Percentiles rank a stretch among this genome's conserved stretches.
Evolutionary conservation across 169 alveolate species (phyloP).

Genomic region (Pseudocohnilembus persalinus): DNA sequence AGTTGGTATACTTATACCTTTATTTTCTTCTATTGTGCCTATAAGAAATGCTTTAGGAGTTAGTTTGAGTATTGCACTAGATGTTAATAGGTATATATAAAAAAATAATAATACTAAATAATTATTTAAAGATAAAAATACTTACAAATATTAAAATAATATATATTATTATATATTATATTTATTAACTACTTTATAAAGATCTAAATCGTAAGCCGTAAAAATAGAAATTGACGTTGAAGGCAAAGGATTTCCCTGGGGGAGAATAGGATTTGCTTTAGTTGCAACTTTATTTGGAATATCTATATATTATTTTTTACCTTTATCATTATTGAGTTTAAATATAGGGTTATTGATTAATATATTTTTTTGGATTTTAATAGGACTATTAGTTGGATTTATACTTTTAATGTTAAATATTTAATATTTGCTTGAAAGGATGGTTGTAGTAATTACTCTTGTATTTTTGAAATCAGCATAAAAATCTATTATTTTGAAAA

Average conservation of each 20-base stretch:
- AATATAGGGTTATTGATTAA: slow-evolving; percentile 69
- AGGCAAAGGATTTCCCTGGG: slow-evolving; percentile 57
- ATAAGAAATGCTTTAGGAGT: slow-evolving; percentile 64
- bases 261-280: slow-evolving; percentile 65
- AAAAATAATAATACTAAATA: no score
- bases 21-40: slow-evolving; percentile 71
- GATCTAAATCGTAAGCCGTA: slow-evolving; percentile 80
- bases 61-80: slow-evolving; percentile 74
- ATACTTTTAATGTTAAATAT: slow-evolving; percentile 76
- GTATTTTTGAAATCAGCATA: slow-evolving; percentile 66
- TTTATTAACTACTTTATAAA: slow-evolving; percentile 12
- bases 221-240: slow-evolving; percentile 66
- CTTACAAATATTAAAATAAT: no score
- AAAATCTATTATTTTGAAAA: slow-evolving; percentile 68
- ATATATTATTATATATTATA: no score
- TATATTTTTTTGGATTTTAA: slow-evolving; percentile 80
- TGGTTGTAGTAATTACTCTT: slow-evolving; percentile 53
- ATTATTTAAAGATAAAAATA: no score
- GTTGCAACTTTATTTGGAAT: slow-evolving; percentile 82
- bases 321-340: slow-evolving; percentile 75
- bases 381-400: slow-evolving; percentile 82
- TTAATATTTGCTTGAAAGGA: slow-evolving; percentile 69
- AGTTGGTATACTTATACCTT: slow-evolving; percentile 78
- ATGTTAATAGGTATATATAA: slow-evolving; percentile 12
- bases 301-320: slow-evolving; percentile 79